These are phyloP conservation scores for Mariannaea sp. DNA, from an alignment of 2,329 filamentous ascomycete genomes.

Conservation along the genomic window DNA sequence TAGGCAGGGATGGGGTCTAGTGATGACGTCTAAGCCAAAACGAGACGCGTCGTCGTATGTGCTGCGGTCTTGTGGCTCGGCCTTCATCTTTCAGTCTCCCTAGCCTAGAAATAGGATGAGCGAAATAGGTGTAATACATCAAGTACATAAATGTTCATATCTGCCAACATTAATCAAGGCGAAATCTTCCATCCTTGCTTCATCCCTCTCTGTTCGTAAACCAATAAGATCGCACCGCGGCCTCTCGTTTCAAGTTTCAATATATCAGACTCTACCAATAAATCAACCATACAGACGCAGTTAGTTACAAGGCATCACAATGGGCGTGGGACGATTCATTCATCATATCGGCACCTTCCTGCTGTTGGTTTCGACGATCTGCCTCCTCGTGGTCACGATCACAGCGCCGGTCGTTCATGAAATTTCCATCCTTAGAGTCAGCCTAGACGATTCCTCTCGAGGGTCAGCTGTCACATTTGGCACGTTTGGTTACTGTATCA, in stretches of 20 bases:
- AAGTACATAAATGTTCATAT: conserved; percentile 4
- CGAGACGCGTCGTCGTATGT: conserved; percentile 22
- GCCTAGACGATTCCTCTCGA: conserved; percentile 46
- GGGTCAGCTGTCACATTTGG: conserved; percentile 56
- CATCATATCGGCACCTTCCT: conserved; percentile 64
- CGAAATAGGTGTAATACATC: not conserved
- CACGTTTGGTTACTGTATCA: conserved; percentile 63
- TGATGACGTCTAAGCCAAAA: conserved; percentile 36
- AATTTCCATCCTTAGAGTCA: conserved; percentile 59
- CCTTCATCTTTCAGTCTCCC: conserved; percentile 5
- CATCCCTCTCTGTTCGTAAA: not conserved
- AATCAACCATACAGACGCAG: not conserved
- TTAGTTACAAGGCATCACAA: conserved; percentile 37
- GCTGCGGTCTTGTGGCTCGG: conserved; percentile 24
- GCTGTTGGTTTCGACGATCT: conserved; percentile 58
- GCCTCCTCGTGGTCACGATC: conserved; percentile 63
- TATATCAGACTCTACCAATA: not conserved
- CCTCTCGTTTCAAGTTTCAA: not conserved
- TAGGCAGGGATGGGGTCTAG: conserved; percentile 22
- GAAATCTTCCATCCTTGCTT: not conserved
- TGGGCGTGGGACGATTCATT: conserved; percentile 55
- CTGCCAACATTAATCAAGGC: not conserved
- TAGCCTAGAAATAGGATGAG: conserved; percentile 2
- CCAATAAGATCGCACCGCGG: not conserved
- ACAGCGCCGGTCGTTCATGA: conserved; percentile 62